Evolutionary conservation across 345 rosid genomes (phyloP).

Genomic region (Abelmoschus esculentus): DNA sequence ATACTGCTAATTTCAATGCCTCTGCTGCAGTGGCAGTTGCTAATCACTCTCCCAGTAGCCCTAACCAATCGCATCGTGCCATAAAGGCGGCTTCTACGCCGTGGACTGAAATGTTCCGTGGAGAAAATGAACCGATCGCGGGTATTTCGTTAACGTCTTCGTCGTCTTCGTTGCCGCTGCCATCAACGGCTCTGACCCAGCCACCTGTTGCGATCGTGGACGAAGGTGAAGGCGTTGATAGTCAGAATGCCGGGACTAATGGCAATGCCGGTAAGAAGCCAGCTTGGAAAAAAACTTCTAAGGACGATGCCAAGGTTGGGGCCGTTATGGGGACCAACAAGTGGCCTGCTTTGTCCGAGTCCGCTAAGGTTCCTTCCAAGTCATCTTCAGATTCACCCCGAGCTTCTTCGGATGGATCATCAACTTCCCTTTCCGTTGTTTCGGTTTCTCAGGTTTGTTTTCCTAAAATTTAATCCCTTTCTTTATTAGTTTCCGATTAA

Average conservation of each 20-base stretch:
- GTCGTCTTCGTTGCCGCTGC: neutral
- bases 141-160: slow-evolving; percentile 18
- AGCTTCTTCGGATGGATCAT: slow-evolving; percentile 38
- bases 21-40: neutral
- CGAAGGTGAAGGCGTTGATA: slow-evolving; percentile 39
- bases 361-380: slow-evolving; percentile 43
- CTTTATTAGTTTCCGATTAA: neutral
- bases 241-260: slow-evolving; percentile 20
- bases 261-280: slow-evolving; percentile 61
- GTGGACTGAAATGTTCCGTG: slow-evolving; percentile 43
- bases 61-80: slow-evolving; percentile 19
- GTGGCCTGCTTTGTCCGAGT: slow-evolving; percentile 67
- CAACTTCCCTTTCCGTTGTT: slow-evolving; percentile 35
- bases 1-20: slow-evolving; percentile 9
- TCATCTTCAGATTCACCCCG: slow-evolving; percentile 33
- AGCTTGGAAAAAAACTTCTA: slow-evolving; percentile 68
- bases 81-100: slow-evolving; percentile 20
- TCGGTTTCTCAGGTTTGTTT: slow-evolving; percentile 33
- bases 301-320: slow-evolving; percentile 31
- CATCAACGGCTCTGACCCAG: slow-evolving; percentile 13
- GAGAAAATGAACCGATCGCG: slow-evolving; percentile 28
- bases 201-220: slow-evolving; percentile 14
- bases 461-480: neutral
- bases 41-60: slow-evolving; percentile 12
- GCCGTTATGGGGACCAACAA: slow-evolving; percentile 53